These are phyloP conservation scores for Hypoxylon intermedium DNA, from an alignment of 495 filamentous ascomycete species.

Conservation along the genomic window DNA sequence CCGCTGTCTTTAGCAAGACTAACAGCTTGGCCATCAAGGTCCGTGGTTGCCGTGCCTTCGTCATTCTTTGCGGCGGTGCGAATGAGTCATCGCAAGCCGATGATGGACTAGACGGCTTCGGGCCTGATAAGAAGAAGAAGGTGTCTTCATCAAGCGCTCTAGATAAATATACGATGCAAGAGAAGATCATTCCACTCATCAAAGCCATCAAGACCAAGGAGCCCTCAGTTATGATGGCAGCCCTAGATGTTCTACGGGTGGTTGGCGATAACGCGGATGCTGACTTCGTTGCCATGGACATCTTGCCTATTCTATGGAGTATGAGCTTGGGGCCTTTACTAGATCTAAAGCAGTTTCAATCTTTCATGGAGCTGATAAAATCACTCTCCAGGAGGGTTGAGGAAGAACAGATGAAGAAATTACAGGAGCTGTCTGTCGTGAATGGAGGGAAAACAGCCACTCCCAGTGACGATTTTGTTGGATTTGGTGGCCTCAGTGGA, in stretches of 20 bases:
- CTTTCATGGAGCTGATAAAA: conserved; percentile 87
- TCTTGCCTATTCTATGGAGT: conserved; percentile 86
- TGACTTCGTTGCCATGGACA: conserved; percentile 92
- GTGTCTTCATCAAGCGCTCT: conserved; percentile 73
- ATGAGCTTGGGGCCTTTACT: conserved; percentile 92
- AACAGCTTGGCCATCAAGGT: conserved; percentile 94
- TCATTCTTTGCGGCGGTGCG: conserved; percentile 83
- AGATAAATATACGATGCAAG: conserved; percentile 97
- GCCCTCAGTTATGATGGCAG: conserved; percentile 96
- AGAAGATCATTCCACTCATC: conserved; percentile 90
- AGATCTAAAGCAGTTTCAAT: conserved; percentile 83
- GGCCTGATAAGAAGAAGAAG: conserved; percentile 59
- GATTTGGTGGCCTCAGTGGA: conserved; percentile 59
- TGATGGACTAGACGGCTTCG: conserved; percentile 77
- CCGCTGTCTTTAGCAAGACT: conserved; percentile 87
- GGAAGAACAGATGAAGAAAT: conserved; percentile 82
- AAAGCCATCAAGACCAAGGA: conserved; percentile 97
- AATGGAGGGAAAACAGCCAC: conserved; percentile 44
- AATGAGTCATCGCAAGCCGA: conserved; percentile 53
- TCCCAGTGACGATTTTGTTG: conserved; percentile 64
- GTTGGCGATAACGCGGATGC: conserved; percentile 82
- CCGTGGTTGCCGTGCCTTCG: conserved; percentile 85
- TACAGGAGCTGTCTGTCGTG: conserved; percentile 75
- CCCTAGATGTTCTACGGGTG: conserved; percentile 80
- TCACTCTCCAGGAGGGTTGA: conserved; percentile 80